Evolutionary conservation across 2,329 filamentous ascomycete genomes (phyloP).

Genomic region (Metarhizium sp.): DNA sequence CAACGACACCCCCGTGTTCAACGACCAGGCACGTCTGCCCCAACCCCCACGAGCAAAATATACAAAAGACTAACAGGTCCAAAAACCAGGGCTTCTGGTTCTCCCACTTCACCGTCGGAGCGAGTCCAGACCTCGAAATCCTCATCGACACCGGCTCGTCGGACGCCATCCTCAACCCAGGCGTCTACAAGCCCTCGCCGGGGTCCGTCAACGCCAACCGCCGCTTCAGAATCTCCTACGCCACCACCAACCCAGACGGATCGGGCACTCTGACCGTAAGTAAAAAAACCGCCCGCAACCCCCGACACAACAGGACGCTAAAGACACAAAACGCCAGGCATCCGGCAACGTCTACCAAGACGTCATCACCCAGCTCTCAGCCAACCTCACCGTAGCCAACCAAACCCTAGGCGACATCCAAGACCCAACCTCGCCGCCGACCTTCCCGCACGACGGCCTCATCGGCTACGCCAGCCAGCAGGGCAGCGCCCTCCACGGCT

Average conservation of each 20-base stretch:
- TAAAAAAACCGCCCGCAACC: not conserved
- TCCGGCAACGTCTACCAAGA: constrained; percentile 10
- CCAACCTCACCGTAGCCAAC: constrained; percentile 9
- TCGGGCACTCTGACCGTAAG: constrained; percentile 7
- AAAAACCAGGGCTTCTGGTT: constrained; percentile 12
- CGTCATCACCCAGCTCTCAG: constrained; percentile 9
- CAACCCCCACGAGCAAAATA: too few species aligned
- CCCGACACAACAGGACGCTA: not conserved
- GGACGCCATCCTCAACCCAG: constrained; percentile 11
- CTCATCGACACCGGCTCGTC: constrained; percentile 12
- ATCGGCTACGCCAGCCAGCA: constrained; percentile 10
- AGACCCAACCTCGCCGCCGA: constrained; percentile 5
- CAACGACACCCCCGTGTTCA: not conserved
- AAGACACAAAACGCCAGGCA: constrained; percentile 4
- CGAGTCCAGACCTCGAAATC: constrained; percentile 10
- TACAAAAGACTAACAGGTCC: too few species aligned
- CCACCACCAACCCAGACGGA: constrained; percentile 12
- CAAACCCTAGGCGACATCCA: constrained; percentile 10
- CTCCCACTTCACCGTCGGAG: constrained; percentile 11
- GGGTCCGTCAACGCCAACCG: constrained; percentile 3
- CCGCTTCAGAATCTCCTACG: constrained; percentile 9
- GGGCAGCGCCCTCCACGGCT: constrained; percentile 3
- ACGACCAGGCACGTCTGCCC: not conserved
- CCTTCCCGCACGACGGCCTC: constrained; percentile 12
- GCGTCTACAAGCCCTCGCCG: constrained; percentile 9